phyloP scores from a whole-genome alignment of 352 stramenopile species.

The Phytopythium boreale region DNA sequence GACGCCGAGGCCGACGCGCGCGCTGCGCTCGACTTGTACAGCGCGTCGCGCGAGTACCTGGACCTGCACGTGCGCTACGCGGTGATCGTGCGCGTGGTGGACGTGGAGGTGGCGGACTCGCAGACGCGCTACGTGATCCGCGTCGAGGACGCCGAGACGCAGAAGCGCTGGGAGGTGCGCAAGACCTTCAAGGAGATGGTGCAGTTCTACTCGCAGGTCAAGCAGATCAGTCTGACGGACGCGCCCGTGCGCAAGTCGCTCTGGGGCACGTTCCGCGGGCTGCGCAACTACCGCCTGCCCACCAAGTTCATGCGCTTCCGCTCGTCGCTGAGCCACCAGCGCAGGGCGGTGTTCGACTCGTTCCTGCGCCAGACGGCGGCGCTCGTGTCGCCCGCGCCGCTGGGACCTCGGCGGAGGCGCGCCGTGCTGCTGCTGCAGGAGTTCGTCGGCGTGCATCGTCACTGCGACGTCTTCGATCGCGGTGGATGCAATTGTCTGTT shows the following conservation, averaged over 20 bases:
- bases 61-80: constrained; percentile 46
- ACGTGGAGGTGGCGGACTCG: constrained; percentile 12
- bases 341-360: constrained; percentile 64
- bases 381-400: constrained; percentile 46
- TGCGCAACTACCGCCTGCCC: constrained; percentile 48
- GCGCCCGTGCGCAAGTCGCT: constrained; percentile 51
- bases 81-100: constrained; percentile 38
- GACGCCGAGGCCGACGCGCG: background rate
- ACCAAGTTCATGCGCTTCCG: constrained; percentile 55
- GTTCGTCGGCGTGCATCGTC: constrained; percentile 47
- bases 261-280: constrained; percentile 49
- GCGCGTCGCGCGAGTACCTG: constrained; percentile 38
- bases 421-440: constrained; percentile 53
- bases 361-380: constrained; percentile 62
- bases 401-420: constrained; percentile 49
- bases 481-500: constrained; percentile 34
- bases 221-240: constrained; percentile 42
- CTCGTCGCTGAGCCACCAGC: constrained; percentile 48
- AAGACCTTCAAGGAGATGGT: constrained; percentile 65
- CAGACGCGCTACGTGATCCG: constrained; percentile 40
- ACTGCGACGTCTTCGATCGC: constrained; percentile 44
- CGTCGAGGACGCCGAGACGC: constrained; percentile 51
- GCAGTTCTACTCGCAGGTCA: constrained; percentile 56
- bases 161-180: constrained; percentile 48
- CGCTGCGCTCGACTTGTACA: constrained; percentile 22